Evolutionary conservation across 148 eudicot genomes (phyloP).

Genomic region (Persicaria tinctoria): DNA sequence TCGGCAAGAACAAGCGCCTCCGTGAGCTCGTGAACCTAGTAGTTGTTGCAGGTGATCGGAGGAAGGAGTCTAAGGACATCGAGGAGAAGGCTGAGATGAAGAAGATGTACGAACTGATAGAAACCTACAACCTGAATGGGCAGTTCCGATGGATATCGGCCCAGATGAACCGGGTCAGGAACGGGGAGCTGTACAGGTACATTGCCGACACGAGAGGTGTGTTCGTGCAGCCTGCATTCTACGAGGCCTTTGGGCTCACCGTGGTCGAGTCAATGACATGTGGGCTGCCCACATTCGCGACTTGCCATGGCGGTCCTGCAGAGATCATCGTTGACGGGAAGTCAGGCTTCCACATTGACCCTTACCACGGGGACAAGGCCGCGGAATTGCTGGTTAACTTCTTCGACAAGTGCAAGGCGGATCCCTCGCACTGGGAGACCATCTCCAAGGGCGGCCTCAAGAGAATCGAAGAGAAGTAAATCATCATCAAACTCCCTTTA

Average conservation of each 20-base stretch:
- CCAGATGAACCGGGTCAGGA: slow-evolving; percentile 92
- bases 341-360: slow-evolving; percentile 94
- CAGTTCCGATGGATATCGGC: slow-evolving; percentile 98
- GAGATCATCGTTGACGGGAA: slow-evolving; percentile 92
- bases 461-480: slow-evolving; percentile 88
- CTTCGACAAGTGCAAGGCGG: slow-evolving; percentile 58
- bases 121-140: slow-evolving; percentile 69
- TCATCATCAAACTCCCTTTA: not conserved
- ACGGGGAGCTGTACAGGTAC: slow-evolving; percentile 90
- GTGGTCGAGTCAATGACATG: slow-evolving; percentile 99
- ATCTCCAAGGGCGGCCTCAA: slow-evolving; percentile 78
- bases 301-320: slow-evolving; percentile 90
- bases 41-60: slow-evolving; percentile 93
- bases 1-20: slow-evolving; percentile 63
- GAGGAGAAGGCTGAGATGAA: slow-evolving; percentile 97
- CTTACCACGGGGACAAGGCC: slow-evolving; percentile 89
- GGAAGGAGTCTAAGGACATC: slow-evolving; percentile 90
- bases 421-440: slow-evolving; percentile 76
- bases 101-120: slow-evolving; percentile 83
- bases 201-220: slow-evolving; percentile 85
- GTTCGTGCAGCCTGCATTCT: slow-evolving; percentile 88
- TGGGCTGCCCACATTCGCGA: slow-evolving; percentile 93
- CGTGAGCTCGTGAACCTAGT: slow-evolving; percentile 88
- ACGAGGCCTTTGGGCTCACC: slow-evolving; percentile 94
- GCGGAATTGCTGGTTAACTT: slow-evolving; percentile 65